These are phyloP conservation scores for Whalleya microplaca DNA, from an alignment of 2,329 filamentous ascomycete genomes.

Conservation along the genomic window DNA sequence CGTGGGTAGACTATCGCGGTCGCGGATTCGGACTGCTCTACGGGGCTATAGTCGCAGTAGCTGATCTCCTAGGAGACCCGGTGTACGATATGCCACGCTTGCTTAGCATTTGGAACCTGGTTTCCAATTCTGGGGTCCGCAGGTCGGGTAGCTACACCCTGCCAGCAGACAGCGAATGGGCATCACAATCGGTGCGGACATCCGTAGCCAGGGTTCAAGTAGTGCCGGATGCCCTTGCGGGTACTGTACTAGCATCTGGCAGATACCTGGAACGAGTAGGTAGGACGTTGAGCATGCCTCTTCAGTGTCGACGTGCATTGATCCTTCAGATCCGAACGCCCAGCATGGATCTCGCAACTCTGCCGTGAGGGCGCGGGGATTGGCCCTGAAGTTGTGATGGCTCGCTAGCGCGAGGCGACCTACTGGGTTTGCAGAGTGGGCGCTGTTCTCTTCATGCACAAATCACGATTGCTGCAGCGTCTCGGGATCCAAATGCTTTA, in stretches of 20 bases:
- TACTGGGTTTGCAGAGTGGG: constrained; percentile 14
- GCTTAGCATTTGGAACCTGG: constrained; percentile 9
- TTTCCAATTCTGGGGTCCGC: constrained; percentile 13
- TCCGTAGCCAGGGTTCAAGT: constrained; percentile 13
- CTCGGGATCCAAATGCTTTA: constrained; percentile 13
- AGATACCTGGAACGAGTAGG: constrained; percentile 13
- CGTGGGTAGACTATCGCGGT: neutral
- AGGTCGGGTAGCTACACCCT: constrained; percentile 26
- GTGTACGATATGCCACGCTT: constrained; percentile 16
- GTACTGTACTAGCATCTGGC: constrained; percentile 19
- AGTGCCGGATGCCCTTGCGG: constrained; percentile 23
- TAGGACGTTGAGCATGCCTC: constrained; percentile 17
- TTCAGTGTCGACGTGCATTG: constrained; percentile 14
- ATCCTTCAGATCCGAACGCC: constrained; percentile 19
- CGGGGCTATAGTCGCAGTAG: neutral
- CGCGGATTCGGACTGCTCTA: constrained; percentile 12
- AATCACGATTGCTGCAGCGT: constrained; percentile 13
- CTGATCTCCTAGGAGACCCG: constrained; percentile 17
- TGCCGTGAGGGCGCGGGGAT: constrained; percentile 12
- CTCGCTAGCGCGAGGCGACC: constrained; percentile 16
- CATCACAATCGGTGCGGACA: constrained; percentile 14
- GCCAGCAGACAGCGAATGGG: constrained; percentile 13
- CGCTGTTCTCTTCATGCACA: constrained; percentile 13
- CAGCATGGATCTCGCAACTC: constrained; percentile 8
- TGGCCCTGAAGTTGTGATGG: constrained; percentile 11